Evolutionary conservation across 331 rosid species (phyloP), one percentile per base, ranked within the genome.

Genomic region (Rhamnella rubrinervis): DNA sequence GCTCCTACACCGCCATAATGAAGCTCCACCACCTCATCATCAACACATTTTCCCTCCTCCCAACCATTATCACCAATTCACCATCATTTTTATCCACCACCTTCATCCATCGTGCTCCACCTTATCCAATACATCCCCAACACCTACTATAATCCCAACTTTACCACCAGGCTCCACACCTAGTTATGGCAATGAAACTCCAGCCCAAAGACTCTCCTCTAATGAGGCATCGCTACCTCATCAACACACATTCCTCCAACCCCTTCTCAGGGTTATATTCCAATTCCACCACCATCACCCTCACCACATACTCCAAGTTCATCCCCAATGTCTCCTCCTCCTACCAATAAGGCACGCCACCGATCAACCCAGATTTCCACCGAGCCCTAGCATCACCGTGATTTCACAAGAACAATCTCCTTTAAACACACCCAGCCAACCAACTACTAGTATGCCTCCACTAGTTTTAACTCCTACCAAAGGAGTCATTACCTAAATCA

Each of bases 281-380:
- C 47, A 40, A 13, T 40, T 40, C 47, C 46, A 40, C 67, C 66
- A 25, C 58, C 66, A 5, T 41, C 55, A 28, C 19, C 46, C 2
- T n/a, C 67, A 4, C 35, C 60, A 40, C 47, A 40, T 8, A 11
- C 13, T 40, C 3, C 13, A 7, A 13, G 9, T 35, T 46, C 73
- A 7, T 4, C 38, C 13, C 31, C 72, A 59, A 23, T 20, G 20
- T 46, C 68, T 2, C 65, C 25, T 55, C 72, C 71, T 37, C 25
- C 67, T 65, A 23, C 23, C 62, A 15, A 23, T 18, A 21, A 20
- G 12, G 44, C 25, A 11, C 79, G 2, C 79, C 19, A 50, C 71
- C 6, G 13, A 28, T n/a, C 19, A 40, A 7, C 66, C 46, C 0
- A 4, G 3, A 31, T 31, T 31, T 31, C 35, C 35, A 31, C 35